Evolutionary conservation across 2,329 filamentous ascomycete species (phyloP).

Genomic region (Curvularia lunata): DNA sequence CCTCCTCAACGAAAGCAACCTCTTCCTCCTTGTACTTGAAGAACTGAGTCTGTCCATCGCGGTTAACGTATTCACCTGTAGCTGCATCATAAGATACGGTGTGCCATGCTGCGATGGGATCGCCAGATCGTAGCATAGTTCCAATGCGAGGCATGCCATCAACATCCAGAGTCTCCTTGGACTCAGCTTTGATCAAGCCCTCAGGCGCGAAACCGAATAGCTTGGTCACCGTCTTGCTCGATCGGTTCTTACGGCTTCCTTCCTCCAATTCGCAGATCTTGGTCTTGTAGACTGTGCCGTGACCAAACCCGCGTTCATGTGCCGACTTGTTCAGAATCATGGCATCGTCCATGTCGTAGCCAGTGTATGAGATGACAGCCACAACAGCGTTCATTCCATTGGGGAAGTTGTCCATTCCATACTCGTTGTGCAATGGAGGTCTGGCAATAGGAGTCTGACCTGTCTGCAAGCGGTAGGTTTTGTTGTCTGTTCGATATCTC

Average conservation of each 20-base stretch:
- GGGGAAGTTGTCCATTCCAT: conserved; percentile 97
- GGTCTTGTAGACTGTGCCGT: conserved; percentile 97
- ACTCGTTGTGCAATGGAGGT: conserved; percentile 90
- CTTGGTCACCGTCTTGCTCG: conserved; percentile 73
- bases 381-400: conserved; percentile 96
- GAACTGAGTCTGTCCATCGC: conserved; percentile 83
- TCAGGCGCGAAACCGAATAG: conserved; percentile 90
- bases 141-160: conserved; percentile 88
- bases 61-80: conserved; percentile 80
- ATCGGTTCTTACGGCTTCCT: conserved; percentile 69
- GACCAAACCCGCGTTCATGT: conserved; percentile 92
- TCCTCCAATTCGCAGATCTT: conserved; percentile 89
- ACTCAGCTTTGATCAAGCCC: conserved; percentile 71
- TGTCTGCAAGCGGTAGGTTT: conserved; percentile 91
- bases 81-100: conserved; percentile 76
- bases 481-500: conserved; percentile 92
- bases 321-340: conserved; percentile 99
- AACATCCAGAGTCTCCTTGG: conserved; percentile 76
- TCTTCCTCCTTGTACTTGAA: conserved; percentile 96
- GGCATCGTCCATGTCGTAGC: conserved; percentile 99
- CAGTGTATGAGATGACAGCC: conserved; percentile 97
- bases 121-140: conserved; percentile 76
- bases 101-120: conserved; percentile 88
- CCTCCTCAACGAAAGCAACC: conserved; percentile 87
- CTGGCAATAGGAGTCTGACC: conserved; percentile 95